Conservation (phyloP, 1,284 basidiomycete species). For the Serendipita sp. region DNA sequence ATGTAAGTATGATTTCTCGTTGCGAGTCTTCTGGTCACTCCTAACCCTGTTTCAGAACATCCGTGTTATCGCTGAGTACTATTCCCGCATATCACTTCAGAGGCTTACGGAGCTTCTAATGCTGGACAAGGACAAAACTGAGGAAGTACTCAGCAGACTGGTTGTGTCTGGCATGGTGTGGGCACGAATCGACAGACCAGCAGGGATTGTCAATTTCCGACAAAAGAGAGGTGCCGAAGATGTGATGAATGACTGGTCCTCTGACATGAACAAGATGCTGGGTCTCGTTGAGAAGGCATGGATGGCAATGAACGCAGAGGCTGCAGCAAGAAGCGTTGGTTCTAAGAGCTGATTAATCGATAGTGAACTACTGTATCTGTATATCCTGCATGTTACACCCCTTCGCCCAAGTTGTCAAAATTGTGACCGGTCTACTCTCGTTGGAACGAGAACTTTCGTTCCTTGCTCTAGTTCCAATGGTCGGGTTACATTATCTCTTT, state of each 20-base stretch:
- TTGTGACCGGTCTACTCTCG: too few species aligned
- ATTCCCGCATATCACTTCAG: slow-evolving; percentile 78
- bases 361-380: not conserved
- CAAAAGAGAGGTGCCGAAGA: slow-evolving; percentile 68
- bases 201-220: slow-evolving; percentile 79
- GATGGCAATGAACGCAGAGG: slow-evolving; percentile 80
- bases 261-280: slow-evolving; percentile 82
- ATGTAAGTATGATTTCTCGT: slow-evolving; percentile 44
- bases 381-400: not conserved
- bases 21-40: slow-evolving; percentile 7
- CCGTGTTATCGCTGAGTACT: slow-evolving; percentile 87
- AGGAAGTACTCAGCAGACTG: slow-evolving; percentile 75
- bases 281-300: slow-evolving; percentile 72
- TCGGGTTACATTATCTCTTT: too few species aligned
- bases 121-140: slow-evolving; percentile 67
- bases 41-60: slow-evolving; percentile 55
- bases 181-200: slow-evolving; percentile 87
- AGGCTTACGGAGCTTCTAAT: slow-evolving; percentile 83
- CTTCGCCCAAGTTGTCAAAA: too few species aligned
- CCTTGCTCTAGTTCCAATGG: too few species aligned
- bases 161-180: slow-evolving; percentile 86
- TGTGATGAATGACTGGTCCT: slow-evolving; percentile 93
- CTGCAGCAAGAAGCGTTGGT: slow-evolving; percentile 36
- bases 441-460: too few species aligned
- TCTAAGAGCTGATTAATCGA: not conserved